Evolutionary conservation across 208 protist species (phyloP), one percentile per base, ranked within the genome.

Genomic region (Porcisia deanei): DNA sequence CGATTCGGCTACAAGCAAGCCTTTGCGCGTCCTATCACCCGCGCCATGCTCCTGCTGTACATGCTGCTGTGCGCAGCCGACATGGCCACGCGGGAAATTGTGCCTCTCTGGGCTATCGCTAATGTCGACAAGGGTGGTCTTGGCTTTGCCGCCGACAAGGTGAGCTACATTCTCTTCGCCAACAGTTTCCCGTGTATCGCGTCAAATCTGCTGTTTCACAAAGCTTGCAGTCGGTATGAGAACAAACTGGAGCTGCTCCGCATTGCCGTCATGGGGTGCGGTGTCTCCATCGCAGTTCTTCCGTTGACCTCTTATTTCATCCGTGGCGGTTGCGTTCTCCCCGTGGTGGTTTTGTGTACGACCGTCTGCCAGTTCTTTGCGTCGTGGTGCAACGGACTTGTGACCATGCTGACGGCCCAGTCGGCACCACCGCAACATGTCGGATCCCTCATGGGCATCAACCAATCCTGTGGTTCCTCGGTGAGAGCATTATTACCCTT

Each of bases 51-150:
- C 7, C n/a, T 94, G 18, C 37, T 88, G 25, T 93, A 92, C 76
- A 91, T 91, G 87, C 39, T 91, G 4, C 47, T 95, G 12, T 71
- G 57, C 34, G 84, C 64, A 4, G 78, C 77, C 0, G 88, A 93
- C 68, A 85, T 91, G 70, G 67, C 68, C 2, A 78, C 85, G 61
- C 39, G 61, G 30, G 85, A 92, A 55, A 78, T 85, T 54, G 53
- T 92, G 37, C 81, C 88, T 34, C 77, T 94, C 52, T 92, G 87
- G 88, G 71, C 77, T 18, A 91, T 90, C 61, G 90, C 90, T 34
- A 72, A 79, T 1, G 34, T 75, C 16, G 58, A 71, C 22, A 77
- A 73, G 10, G 90, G 90, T 43, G 87, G 90, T 1, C 76, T 92
- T 16, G 76, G 71, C 30, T 80, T 89, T 60, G 54, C 53, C 0